These are phyloP conservation scores for Emergomyces orientalis DNA, from an alignment of 2,329 filamentous ascomycete genomes.

Conservation along the genomic window DNA sequence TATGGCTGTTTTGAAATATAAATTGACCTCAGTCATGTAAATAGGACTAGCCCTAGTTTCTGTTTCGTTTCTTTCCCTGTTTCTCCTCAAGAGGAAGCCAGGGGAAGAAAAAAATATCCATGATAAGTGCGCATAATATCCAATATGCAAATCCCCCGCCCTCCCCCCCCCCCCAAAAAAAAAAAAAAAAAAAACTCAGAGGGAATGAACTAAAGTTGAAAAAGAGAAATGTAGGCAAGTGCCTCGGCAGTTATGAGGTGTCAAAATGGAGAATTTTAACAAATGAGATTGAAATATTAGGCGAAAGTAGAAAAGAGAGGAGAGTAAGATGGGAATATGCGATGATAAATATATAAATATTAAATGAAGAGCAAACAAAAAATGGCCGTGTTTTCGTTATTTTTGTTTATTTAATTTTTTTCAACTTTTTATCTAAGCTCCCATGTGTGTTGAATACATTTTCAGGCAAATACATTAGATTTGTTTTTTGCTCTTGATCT, in stretches of 20 bases:
- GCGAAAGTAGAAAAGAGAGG: neutral
- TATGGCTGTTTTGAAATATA: no score
- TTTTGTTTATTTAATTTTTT: neutral
- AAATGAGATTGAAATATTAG: neutral
- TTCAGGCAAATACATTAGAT: neutral
- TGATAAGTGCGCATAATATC: no score
- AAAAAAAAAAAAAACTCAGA: no score
- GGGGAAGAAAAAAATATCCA: no score
- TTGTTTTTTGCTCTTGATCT: neutral
- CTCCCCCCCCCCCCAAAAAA: no score
- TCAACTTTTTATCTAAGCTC: neutral
- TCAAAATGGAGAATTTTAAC: neutral
- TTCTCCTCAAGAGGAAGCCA: no score
- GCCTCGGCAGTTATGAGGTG: no score
- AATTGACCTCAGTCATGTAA: neutral
- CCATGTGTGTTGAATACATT: conserved; percentile 6
- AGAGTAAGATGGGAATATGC: conserved; percentile 6
- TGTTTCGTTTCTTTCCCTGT: no score
- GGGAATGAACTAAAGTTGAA: no score
- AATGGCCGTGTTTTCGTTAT: conserved; percentile 13
- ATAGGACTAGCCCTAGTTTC: no score
- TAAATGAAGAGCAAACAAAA: conserved; percentile 11
- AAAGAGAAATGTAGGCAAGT: neutral
- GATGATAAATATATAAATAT: conserved; percentile 17
- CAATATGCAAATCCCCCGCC: no score